Percentiles rank a stretch among this genome's conserved stretches.
phyloP scores from a whole-genome alignment of 2,329 filamentous ascomycete genomes.

The Claviceps purpurea region DNA sequence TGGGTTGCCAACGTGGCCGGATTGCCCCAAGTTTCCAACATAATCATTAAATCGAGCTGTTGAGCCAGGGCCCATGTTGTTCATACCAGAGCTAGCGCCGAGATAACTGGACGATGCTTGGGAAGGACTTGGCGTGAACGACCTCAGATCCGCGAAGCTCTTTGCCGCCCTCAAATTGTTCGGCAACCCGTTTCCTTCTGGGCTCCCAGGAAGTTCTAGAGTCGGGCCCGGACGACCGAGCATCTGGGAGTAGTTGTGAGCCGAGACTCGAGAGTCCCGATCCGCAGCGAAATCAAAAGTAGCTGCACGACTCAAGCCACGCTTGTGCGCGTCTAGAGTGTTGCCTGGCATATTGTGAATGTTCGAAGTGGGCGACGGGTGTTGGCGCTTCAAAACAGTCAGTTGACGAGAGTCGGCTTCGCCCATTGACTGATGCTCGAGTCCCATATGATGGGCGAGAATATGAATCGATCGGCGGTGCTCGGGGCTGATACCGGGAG shows the following conservation, averaged over 20 bases:
- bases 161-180: constrained; percentile 86
- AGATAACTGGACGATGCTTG: constrained; percentile 71
- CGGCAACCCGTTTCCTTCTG: constrained; percentile 45
- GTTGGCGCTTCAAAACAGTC: constrained; percentile 64
- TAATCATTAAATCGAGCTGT: constrained; percentile 34
- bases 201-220: constrained; percentile 78
- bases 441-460: constrained; percentile 84
- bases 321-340: constrained; percentile 62
- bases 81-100: constrained; percentile 30
- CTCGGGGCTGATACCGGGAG: constrained; percentile 63
- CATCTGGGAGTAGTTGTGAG: constrained; percentile 54
- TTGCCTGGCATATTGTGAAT: constrained; percentile 49
- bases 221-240: constrained; percentile 73
- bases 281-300: constrained; percentile 91
- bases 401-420: constrained; percentile 79
- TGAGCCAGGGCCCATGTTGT: constrained; percentile 34
- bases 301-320: constrained; percentile 82
- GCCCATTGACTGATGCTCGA: constrained; percentile 83
- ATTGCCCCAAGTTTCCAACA: constrained; percentile 23
- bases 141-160: constrained; percentile 89
- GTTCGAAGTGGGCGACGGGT: constrained; percentile 36
- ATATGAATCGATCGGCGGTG: constrained; percentile 88
- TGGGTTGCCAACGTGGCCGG: constrained; percentile 20
- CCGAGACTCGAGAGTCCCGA: constrained; percentile 51
- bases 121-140: constrained; percentile 87